Evolutionary conservation across 352 stramenopile genomes (phyloP).

Genomic region (Phytophthora sp.): DNA sequence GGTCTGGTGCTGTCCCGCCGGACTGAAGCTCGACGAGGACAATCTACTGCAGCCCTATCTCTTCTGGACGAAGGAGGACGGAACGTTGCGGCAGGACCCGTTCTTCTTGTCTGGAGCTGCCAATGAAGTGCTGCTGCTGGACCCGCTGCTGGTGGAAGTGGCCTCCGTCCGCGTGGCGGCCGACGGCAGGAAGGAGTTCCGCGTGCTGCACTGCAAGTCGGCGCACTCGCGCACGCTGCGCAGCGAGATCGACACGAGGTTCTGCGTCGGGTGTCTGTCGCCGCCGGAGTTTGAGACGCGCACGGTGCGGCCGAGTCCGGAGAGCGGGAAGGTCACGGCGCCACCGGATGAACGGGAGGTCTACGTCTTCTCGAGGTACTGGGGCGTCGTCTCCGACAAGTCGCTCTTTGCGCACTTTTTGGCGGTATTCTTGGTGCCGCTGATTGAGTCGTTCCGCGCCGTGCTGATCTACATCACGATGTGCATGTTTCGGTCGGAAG

Average conservation of each 20-base stretch:
- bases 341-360: slow-evolving; percentile 39
- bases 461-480: slow-evolving; percentile 71
- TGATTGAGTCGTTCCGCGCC: slow-evolving; percentile 69
- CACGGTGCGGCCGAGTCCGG: slow-evolving; percentile 22
- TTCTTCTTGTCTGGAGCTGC: slow-evolving; percentile 55
- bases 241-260: slow-evolving; percentile 42
- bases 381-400: slow-evolving; percentile 82
- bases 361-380: slow-evolving; percentile 87
- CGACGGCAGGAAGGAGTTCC: slow-evolving; percentile 75
- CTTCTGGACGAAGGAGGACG: slow-evolving; percentile 75
- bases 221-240: slow-evolving; percentile 37
- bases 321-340: slow-evolving; percentile 34
- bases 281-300: slow-evolving; percentile 49
- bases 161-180: slow-evolving; percentile 73
- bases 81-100: slow-evolving; percentile 57
- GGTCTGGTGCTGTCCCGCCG: slow-evolving; percentile 73
- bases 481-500: slow-evolving; percentile 56
- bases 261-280: slow-evolving; percentile 72
- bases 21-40: slow-evolving; percentile 72
- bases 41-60: slow-evolving; percentile 83
- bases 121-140: slow-evolving; percentile 79
- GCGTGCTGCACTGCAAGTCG: slow-evolving; percentile 78
- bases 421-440: slow-evolving; percentile 59
- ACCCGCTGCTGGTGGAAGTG: slow-evolving; percentile 81
- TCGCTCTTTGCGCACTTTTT: slow-evolving; percentile 74